These are phyloP conservation scores for Turnera subulata DNA, from an alignment of 345 rosid species.

Conservation along the genomic window DNA sequence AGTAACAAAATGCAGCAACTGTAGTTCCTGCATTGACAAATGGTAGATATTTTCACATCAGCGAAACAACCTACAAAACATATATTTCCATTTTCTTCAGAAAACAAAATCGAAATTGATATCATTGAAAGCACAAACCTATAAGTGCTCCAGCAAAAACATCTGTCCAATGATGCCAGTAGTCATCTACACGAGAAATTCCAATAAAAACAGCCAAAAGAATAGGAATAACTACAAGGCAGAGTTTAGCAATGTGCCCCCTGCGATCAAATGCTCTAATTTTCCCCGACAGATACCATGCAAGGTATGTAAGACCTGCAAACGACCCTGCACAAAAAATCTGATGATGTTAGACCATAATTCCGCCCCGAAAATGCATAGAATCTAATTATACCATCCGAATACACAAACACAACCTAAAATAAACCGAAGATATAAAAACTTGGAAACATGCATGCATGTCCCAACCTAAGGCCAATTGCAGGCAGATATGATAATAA, in stretches of 20 bases:
- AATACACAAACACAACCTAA: too few species aligned
- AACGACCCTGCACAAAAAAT: slow-evolving; percentile 68
- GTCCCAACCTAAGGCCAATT: too few species aligned
- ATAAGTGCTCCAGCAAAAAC: slow-evolving; percentile 82
- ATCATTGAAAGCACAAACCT: slow-evolving; percentile 38
- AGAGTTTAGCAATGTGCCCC: slow-evolving; percentile 92
- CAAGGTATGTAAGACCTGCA: slow-evolving; percentile 74
- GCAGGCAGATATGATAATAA: too few species aligned
- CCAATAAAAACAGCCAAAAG: slow-evolving; percentile 76
- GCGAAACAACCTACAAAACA: too few species aligned
- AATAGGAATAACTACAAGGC: slow-evolving; percentile 63
- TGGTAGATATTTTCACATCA: slow-evolving; percentile 8
- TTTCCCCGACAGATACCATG: slow-evolving; percentile 78
- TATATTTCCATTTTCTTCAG: background rate
- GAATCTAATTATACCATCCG: too few species aligned
- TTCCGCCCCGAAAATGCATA: too few species aligned
- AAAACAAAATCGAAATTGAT: background rate
- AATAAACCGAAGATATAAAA: too few species aligned
- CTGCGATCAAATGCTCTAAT: slow-evolving; percentile 66
- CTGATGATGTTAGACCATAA: too few species aligned
- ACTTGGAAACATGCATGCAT: too few species aligned
- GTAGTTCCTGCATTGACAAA: slow-evolving; percentile 39
- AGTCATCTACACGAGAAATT: slow-evolving; percentile 88
- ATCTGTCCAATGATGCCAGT: slow-evolving; percentile 99
- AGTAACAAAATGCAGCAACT: slow-evolving; percentile 61